A percentile compares a stretch with the other conserved stretches of the same genome.
phyloP scores from a whole-genome alignment of 148 eudicot genomes.

The Suaeda aralocaspica region DNA sequence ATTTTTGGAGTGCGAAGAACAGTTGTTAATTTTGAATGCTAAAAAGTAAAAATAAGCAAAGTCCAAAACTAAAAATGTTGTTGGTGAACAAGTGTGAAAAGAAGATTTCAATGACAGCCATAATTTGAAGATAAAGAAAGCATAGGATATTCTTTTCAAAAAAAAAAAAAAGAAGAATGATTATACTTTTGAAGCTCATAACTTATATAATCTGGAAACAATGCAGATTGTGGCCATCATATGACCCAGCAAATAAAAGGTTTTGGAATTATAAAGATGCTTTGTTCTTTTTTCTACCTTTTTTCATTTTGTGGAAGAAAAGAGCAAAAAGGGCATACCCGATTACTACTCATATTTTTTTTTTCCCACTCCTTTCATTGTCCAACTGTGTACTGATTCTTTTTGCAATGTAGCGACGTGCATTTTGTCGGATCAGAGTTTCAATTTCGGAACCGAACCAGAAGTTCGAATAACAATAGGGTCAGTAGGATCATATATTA shows the following conservation, averaged over 20 bases:
- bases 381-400: no score
- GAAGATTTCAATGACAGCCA: constrained; percentile 4
- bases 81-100: constrained; percentile 9
- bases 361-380: no score
- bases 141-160: background rate
- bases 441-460: no score
- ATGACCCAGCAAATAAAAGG: constrained; percentile 8
- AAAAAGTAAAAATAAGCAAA: background rate
- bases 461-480: no score
- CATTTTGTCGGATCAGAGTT: no score
- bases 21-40: no score
- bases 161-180: constrained; percentile 1
- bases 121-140: constrained; percentile 2
- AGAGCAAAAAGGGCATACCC: no score
- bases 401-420: no score
- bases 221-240: constrained; percentile 20
- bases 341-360: no score
- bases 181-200: background rate
- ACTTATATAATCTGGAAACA: background rate
- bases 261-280: background rate
- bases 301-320: background rate
- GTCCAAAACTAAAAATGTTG: background rate
- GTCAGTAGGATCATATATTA: no score
- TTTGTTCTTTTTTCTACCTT: background rate
- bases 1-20: no score